Base-by-base conservation (phyloP, 306 rosid species). In the Fragaria ananassa region DNA sequence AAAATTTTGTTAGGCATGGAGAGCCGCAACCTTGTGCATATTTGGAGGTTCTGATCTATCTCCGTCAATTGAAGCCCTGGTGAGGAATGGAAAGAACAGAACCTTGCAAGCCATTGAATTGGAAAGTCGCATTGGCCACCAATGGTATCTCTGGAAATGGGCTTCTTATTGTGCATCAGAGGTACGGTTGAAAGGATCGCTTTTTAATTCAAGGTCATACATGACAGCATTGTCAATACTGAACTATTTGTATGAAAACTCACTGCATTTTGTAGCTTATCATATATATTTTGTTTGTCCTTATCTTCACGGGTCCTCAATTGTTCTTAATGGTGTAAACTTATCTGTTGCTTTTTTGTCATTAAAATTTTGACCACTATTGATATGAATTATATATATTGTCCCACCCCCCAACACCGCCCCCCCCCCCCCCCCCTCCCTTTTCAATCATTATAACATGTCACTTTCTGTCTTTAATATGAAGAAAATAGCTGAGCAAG, bases 121-220 rank as follows among this genome's bases (percentile, higher is more conserved):
- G 79, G 98, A 95, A 85, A 95, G 91, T 87, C 97, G 97, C 74
- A 88, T 88, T 70, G 93, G 93, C 83, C 96, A 92, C 85, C 99
- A 92, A 79, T 91, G 96, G 96, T 93, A 83, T 80, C 96, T 95
- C 50, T 95, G 99, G 99, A 92, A 91, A 91, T 95, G 99, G 99
- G 96, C 99, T 64, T 89, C 97, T 70, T 95, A 88, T 85, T 92
- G 96, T 78, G 93, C 99, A 58, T 95, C 99, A 29, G 97, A 95
- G 99, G 97, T 95, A 85, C 70, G 76, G 84, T 68, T 67, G 56
- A 39, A 68, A 69, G 62, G 74, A 23, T 34, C 5, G 42, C 39
- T 3, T 27, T 64, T 41, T 19, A 29, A 19, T 14, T 70, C 53
- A 62, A 60, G 23, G 44, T 56, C 8, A 53, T 57, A 50, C 47